Conservation (phyloP, 2,329 filamentous ascomycete species). For the Escovopsis weberi region DNA sequence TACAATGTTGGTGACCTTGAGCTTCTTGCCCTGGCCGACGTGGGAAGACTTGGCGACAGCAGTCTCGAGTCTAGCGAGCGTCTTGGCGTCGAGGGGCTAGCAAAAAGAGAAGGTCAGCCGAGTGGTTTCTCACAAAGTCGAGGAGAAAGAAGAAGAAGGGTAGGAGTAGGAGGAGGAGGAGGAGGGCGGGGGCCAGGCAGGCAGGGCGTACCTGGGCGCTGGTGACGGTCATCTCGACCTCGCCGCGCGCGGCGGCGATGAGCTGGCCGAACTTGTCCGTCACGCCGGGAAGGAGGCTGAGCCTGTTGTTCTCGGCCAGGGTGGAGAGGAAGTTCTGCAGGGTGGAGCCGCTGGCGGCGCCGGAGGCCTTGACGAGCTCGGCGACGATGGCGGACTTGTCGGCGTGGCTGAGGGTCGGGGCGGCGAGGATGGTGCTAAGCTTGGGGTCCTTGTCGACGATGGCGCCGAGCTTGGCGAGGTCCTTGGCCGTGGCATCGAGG, state of each 20-base stretch:
- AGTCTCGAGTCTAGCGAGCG: constrained; percentile 69
- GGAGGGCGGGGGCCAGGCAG: not conserved
- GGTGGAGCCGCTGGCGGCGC: constrained; percentile 56
- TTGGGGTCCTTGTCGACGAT: constrained; percentile 73
- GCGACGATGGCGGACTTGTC: constrained; percentile 80
- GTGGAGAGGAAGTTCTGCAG: constrained; percentile 88
- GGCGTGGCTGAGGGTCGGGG: constrained; percentile 60
- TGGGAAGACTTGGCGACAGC: constrained; percentile 83
- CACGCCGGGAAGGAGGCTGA: constrained; percentile 68
- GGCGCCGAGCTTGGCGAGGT: constrained; percentile 54
- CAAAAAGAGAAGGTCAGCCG: constrained; percentile 10
- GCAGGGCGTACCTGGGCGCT: constrained; percentile 61
- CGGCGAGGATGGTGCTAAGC: constrained; percentile 58
- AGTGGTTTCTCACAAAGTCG: not conserved
- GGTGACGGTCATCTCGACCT: constrained; percentile 86
- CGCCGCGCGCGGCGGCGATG: constrained; percentile 78
- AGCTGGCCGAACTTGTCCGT: constrained; percentile 75
- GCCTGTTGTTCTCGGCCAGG: constrained; percentile 91
- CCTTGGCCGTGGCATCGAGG: constrained; percentile 75
- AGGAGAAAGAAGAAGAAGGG: no score
- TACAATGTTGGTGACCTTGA: constrained; percentile 90
- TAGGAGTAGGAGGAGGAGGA: no score
- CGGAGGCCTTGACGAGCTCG: constrained; percentile 77
- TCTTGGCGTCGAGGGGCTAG: constrained; percentile 75
- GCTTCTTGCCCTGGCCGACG: constrained; percentile 84